phyloP scores from a whole-genome alignment of 2,329 filamentous ascomycete genomes.

The Diaporthe sp. region DNA sequence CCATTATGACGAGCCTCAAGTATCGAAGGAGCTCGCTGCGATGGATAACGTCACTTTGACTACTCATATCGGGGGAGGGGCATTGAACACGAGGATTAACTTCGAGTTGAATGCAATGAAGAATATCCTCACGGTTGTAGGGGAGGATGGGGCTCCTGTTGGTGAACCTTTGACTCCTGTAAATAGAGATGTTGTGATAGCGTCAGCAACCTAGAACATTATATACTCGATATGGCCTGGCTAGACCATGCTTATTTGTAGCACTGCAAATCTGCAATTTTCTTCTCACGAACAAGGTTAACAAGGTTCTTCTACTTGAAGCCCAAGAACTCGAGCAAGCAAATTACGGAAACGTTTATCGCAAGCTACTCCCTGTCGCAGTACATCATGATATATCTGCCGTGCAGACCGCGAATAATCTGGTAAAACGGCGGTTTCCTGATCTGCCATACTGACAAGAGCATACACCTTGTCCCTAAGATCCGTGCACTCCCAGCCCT shows the following conservation, averaged over 20 bases:
- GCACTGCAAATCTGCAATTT: not conserved
- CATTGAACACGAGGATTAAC: constrained; percentile 55
- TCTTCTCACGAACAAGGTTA: no score
- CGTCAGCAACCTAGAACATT: not conserved
- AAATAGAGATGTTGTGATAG: not conserved
- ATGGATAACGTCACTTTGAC: constrained; percentile 58
- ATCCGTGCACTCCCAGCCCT: constrained; percentile 14
- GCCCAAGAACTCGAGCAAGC: not conserved
- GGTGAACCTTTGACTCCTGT: not conserved
- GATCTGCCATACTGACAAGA: constrained; percentile 20
- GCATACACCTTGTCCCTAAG: constrained; percentile 4
- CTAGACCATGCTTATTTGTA: not conserved
- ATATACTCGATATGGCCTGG: not conserved
- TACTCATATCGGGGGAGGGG: constrained; percentile 55
- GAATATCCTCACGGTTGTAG: constrained; percentile 51
- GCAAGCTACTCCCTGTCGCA: not conserved
- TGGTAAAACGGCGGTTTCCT: not conserved
- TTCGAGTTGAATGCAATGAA: constrained; percentile 56
- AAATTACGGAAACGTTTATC: not conserved
- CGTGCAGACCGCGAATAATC: not conserved
- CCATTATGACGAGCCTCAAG: constrained; percentile 64
- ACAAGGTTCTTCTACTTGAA: fast-evolving
- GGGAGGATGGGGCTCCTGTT: not conserved
- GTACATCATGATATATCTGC: constrained; percentile 16
- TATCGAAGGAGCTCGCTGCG: constrained; percentile 46